Evolutionary conservation across 2,329 filamentous ascomycete species (phyloP), one percentile per base, ranked within the genome.

Genomic region (Harringtonia lauricola): DNA sequence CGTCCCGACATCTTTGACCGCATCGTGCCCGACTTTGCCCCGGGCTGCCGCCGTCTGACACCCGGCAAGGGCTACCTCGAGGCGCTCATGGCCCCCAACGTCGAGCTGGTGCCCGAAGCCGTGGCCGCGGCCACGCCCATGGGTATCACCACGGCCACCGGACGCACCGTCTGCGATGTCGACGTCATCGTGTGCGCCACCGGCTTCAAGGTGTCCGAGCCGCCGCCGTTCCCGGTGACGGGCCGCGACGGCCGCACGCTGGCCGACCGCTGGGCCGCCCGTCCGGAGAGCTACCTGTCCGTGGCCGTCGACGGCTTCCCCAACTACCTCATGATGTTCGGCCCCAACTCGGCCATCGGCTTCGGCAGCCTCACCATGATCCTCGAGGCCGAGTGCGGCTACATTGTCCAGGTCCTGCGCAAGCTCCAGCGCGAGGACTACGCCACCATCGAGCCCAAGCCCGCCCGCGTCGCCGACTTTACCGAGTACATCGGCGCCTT

Each of bases 161-260:
- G 57, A 14, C 49, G 54, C 8, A 41, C 50, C 17, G n/a, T 46
- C 12, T n/a, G n/a, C n/a, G 41, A 41, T 9, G 56, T 71, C 31
- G 70, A 74, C 51, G 61, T 59, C 10, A 58, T 74, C 4, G 60
- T 70, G 36, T 70, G 64, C 55, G 68, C 67, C n/a, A 70, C 67
- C 0, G 67, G 68, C 13, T 70, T 67, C 58, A 55, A 61, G 48
- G 60, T 64, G 7, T 60, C 60, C 3, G 57, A 57, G 31, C 55
- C 63, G 17, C 67, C 67, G 4, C 60, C 59, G 13, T 70, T 70
- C 52, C 52, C 57, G 7, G 52, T 72, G 8, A 51, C 59, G 2
- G 69, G 70, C 8, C 58, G 57, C n/a, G 47, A 50, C 29, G 62
- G 60, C 12, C 49, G 57, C 10, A 56, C 59, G 4, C 59, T 73